These are phyloP conservation scores for Exserohilum rostratum DNA, from an alignment of 2,329 filamentous ascomycete species.

Conservation along the genomic window DNA sequence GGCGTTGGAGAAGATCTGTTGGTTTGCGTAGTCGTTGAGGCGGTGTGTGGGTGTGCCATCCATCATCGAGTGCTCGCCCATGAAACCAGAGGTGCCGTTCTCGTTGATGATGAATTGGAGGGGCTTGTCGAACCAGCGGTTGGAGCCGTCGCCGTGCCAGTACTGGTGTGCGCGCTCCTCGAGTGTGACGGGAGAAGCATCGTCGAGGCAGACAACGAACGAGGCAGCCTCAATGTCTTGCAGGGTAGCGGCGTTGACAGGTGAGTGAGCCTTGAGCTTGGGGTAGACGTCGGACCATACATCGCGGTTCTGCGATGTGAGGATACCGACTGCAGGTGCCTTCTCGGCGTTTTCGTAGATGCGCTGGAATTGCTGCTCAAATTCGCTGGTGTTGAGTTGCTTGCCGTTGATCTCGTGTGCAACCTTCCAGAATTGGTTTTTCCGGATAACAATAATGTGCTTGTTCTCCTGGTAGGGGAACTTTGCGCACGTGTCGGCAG, in stretches of 20 bases:
- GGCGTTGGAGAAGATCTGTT: slow-evolving; percentile 91
- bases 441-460: slow-evolving; percentile 87
- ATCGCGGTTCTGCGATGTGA: slow-evolving; percentile 93
- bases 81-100: slow-evolving; percentile 96
- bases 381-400: slow-evolving; percentile 85
- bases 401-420: slow-evolving; percentile 78
- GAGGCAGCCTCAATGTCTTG: slow-evolving; percentile 85
- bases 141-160: slow-evolving; percentile 96
- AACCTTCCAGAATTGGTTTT: slow-evolving; percentile 98
- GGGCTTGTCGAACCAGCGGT: slow-evolving; percentile 98
- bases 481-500: slow-evolving; percentile 83
- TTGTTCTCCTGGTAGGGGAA: slow-evolving; percentile 76
- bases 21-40: slow-evolving; percentile 92
- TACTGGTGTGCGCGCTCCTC: slow-evolving; percentile 95
- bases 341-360: slow-evolving; percentile 75
- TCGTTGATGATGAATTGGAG: slow-evolving; percentile 98
- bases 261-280: slow-evolving; percentile 73
- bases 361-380: slow-evolving; percentile 86
- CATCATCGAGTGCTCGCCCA: slow-evolving; percentile 99
- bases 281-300: slow-evolving; percentile 76
- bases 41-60: slow-evolving; percentile 97
- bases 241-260: slow-evolving; percentile 77
- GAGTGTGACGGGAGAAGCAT: slow-evolving; percentile 86
- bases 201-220: slow-evolving; percentile 92
- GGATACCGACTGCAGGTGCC: slow-evolving; percentile 76